phyloP scores from a whole-genome alignment of 345 rosid genomes.

The Physaria fendleri region DNA sequence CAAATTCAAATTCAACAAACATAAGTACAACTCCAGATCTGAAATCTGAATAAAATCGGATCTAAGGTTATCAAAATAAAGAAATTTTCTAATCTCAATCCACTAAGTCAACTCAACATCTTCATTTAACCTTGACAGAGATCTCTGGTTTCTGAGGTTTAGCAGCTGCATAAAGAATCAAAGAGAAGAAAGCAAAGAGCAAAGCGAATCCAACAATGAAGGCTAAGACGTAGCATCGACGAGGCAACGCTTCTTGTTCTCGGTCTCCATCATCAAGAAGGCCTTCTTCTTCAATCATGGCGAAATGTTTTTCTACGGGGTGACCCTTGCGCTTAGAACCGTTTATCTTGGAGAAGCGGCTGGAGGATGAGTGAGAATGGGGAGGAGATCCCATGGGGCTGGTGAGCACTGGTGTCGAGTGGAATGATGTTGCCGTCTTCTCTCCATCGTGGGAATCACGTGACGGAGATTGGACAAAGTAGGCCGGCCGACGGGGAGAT shows the following conservation, averaged over 20 bases:
- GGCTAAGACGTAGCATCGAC: constrained; percentile 70
- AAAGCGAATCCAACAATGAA: constrained; percentile 71
- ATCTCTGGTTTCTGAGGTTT: constrained; percentile 83
- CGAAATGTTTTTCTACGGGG: constrained; percentile 46
- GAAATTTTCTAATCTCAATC: not conserved
- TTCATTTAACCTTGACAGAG: constrained; percentile 54
- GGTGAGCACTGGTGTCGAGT: constrained; percentile 74
- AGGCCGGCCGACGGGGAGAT: constrained; percentile 85
- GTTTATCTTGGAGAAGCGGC: constrained; percentile 79
- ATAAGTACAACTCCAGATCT: not conserved
- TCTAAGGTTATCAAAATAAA: not conserved
- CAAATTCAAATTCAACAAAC: not conserved
- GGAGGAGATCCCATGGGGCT: constrained; percentile 94
- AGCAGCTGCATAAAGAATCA: constrained; percentile 83
- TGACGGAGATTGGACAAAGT: constrained; percentile 92
- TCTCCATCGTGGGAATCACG: constrained; percentile 98
- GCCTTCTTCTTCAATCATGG: constrained; percentile 86
- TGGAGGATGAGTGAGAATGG: constrained; percentile 84
- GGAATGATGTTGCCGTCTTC: constrained; percentile 81
- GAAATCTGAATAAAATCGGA: not conserved
- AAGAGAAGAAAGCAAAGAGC: constrained; percentile 70
- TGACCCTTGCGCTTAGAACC: constrained; percentile 36
- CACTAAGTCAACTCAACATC: not conserved
- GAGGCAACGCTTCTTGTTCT: constrained; percentile 41
- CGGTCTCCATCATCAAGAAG: constrained; percentile 76